Evolutionary conservation across 2,329 filamentous ascomycete genomes (phyloP), one percentile per base, ranked within the genome.

Genomic region (Endocalyx cinctus): DNA sequence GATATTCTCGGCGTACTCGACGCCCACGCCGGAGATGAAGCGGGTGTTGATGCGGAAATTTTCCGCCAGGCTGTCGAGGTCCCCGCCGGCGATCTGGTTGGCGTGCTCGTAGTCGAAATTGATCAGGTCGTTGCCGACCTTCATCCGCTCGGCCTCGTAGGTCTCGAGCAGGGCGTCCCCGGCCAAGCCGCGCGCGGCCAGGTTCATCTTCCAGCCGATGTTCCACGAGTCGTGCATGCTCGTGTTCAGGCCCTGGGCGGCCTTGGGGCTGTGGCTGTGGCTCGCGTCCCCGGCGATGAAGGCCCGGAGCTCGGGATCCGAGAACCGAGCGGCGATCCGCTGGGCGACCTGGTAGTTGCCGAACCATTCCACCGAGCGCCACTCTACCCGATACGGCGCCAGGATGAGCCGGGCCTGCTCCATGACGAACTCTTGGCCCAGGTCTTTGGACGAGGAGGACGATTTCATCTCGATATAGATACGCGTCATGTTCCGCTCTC

Each of bases 11-110:
- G 58, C 59, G 46, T 77, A 77, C 52, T 77, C 76, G 4, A 79
- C 81, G 2, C 82, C 82, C 19, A 83, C 72, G 11, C 82, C 82
- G 0, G 80, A 83, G 45, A 86, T 87, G 60, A 87, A 87, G 7
- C 78, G 74, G 22, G 84, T 74, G 36, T 86, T 85, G 28, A 75
- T 77, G 28, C 73, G 67, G 54, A 87, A 86, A 56, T 86, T 86
- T 42, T 75, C 69, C 0, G 79, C 77, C 2, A 87, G 64, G 1
- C 75, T 77, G 29, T 69, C 67, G 11, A 74, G 68, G 42, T 86
- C 79, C 19, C 80, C 80, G 4, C 69, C 71, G 14, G 77, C 70
- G 46, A 77, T 73, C 47, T 73, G 67, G 46, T 72, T 73, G 28
- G 73, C 72, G 43, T 77, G 73, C 39, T 63, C 63, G 38, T 71